Percentiles rank a stretch among this genome's conserved stretches.
phyloP scores from a whole-genome alignment of 768 basidiomycete genomes.

The Rhizopogon rudus region DNA sequence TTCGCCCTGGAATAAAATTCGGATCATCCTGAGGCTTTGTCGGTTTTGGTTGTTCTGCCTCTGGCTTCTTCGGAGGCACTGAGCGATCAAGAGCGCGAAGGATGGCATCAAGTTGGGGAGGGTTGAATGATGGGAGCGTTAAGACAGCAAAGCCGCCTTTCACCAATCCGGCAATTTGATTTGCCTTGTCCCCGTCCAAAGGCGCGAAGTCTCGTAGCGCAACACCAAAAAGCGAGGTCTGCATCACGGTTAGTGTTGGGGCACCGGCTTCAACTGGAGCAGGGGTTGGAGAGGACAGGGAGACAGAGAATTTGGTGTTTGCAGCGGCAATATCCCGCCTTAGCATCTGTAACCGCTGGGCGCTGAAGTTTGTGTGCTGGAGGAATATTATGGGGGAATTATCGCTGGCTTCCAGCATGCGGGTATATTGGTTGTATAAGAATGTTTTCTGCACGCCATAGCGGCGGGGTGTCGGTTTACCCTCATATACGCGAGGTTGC shows the following conservation, averaged over 20 bases:
- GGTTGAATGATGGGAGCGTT: constrained; percentile 60
- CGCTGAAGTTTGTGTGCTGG: constrained; percentile 70
- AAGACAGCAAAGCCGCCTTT: constrained; percentile 64
- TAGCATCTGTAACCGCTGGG: constrained; percentile 60
- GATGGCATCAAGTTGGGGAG: constrained; percentile 64
- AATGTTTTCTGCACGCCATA: constrained; percentile 78
- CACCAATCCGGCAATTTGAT: constrained; percentile 50
- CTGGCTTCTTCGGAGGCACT: constrained; percentile 54
- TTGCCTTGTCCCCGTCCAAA: constrained; percentile 42
- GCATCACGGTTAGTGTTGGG: constrained; percentile 64
- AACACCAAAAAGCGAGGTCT: constrained; percentile 77
- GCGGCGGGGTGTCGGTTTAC: constrained; percentile 56
- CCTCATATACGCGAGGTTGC: constrained; percentile 44
- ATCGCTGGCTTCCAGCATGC: constrained; percentile 55
- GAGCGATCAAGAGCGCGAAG: constrained; percentile 62
- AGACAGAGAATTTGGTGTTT: constrained; percentile 32
- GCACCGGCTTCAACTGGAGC: constrained; percentile 24
- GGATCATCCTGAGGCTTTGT: constrained; percentile 56
- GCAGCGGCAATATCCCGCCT: constrained; percentile 64
- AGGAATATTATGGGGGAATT: constrained; percentile 72
- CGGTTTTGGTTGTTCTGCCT: constrained; percentile 46
- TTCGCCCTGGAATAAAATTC: constrained; percentile 59
- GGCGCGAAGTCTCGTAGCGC: constrained; percentile 58
- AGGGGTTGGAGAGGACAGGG: constrained; percentile 29
- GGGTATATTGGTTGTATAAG: constrained; percentile 76